Evolutionary conservation across 2,329 filamentous ascomycete genomes (phyloP).

Genomic region (Onygena corvina): DNA sequence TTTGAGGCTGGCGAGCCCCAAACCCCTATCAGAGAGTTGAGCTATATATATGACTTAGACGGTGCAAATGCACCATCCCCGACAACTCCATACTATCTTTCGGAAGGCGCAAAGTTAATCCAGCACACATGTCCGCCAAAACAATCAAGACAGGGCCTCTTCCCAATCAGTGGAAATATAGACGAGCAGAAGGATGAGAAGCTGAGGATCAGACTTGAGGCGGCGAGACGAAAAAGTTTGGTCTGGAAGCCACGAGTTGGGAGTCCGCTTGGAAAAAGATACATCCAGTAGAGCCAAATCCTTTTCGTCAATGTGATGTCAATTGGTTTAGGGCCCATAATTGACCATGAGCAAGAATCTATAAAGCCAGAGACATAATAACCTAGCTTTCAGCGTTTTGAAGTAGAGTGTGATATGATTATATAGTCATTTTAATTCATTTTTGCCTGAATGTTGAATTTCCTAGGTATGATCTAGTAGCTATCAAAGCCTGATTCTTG

Average conservation of each 20-base stretch:
- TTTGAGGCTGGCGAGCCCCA: not conserved
- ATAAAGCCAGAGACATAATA: too few relatives aligned
- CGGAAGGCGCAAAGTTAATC: conserved; percentile 32
- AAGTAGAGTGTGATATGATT: too few relatives aligned
- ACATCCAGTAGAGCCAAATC: not conserved
- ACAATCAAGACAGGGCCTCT: conserved; percentile 34
- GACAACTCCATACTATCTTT: conserved; percentile 37
- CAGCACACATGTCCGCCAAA: conserved; percentile 47
- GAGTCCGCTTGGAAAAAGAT: conserved; percentile 49
- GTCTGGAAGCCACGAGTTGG: conserved; percentile 64
- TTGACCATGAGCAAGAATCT: too few relatives aligned
- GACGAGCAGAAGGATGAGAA: conserved; percentile 26
- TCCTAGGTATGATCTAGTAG: too few relatives aligned
- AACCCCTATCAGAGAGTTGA: conserved; percentile 17
- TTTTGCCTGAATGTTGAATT: too few relatives aligned
- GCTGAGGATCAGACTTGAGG: conserved; percentile 53
- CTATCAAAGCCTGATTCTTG: too few relatives aligned
- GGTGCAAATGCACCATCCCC: conserved; percentile 33
- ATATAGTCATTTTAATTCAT: too few relatives aligned
- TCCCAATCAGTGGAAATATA: conserved; percentile 21
- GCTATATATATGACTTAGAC: conserved; percentile 24
- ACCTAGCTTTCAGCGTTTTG: too few relatives aligned
- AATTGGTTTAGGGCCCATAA: not conserved
- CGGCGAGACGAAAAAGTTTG: conserved; percentile 62
- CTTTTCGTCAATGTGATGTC: not conserved